phyloP scores from a whole-genome alignment of 2,329 filamentous ascomycete species.

The Parastagonospora nodorum region DNA sequence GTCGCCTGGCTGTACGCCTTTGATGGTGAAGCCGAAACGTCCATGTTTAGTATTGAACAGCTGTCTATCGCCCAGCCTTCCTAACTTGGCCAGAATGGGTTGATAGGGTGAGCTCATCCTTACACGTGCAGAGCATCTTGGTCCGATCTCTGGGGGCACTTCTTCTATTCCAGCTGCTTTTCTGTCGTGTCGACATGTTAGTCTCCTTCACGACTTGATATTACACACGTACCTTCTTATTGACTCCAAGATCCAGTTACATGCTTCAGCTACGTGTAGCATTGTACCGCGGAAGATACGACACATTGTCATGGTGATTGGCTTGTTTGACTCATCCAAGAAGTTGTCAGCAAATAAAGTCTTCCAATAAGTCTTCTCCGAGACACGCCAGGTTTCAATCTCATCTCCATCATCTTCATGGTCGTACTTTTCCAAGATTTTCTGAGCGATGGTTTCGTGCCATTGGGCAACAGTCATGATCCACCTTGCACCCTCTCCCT shows the following conservation, averaged over 20 bases:
- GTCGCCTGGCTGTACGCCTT: conserved; percentile 1
- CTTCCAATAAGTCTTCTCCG: conserved; percentile 1
- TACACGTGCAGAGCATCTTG: not conserved
- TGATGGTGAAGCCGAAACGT: not conserved
- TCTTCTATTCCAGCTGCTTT: not conserved
- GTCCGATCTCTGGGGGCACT: not conserved
- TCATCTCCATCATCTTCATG: not conserved
- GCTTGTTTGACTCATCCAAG: not conserved
- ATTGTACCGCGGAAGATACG: not conserved
- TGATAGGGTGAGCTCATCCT: not conserved
- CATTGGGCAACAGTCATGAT: not conserved
- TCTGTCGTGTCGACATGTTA: too few relatives aligned
- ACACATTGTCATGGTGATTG: not conserved
- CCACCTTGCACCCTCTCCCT: not conserved
- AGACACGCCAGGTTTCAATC: not conserved
- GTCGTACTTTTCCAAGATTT: not conserved
- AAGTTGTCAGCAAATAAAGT: not conserved
- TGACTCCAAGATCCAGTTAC: not conserved
- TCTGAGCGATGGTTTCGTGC: not conserved
- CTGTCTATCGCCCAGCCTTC: not conserved
- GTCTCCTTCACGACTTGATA: not conserved
- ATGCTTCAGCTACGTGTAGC: not conserved
- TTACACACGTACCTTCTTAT: not conserved
- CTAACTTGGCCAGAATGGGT: not conserved
- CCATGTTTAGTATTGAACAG: not conserved